Conservation (phyloP, 106 monocot genomes). For the Dendrobium chrysotoxum region DNA sequence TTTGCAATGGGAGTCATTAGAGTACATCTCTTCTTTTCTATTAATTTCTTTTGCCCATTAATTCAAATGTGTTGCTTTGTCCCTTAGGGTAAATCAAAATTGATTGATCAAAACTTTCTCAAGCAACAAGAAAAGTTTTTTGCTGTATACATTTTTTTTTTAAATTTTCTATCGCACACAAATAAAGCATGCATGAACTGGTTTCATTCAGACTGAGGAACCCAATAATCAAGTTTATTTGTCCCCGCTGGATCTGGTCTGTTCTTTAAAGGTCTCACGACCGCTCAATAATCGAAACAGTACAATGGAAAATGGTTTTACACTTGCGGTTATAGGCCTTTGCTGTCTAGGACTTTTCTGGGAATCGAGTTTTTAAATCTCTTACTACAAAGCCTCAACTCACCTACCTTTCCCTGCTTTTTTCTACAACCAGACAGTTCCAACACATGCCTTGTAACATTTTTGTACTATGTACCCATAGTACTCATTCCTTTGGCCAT, state of each 20-base stretch:
- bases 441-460: not conserved
- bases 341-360: too few relatives aligned
- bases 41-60: not conserved
- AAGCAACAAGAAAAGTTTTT: not conserved
- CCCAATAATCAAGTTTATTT: not conserved
- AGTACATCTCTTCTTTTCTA: not conserved
- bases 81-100: not conserved
- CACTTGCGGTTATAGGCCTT: too few relatives aligned
- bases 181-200: not conserved
- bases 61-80: not conserved
- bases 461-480: not conserved
- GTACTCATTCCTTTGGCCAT: not conserved
- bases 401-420: not conserved
- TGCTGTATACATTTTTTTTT: not conserved
- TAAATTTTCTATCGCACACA: not conserved
- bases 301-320: not conserved
- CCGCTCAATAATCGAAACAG: not conserved
- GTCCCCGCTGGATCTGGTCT: not conserved
- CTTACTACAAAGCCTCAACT: too few relatives aligned
- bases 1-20: not conserved
- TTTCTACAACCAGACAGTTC: not conserved
- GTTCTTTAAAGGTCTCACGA: not conserved
- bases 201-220: not conserved
- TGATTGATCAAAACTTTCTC: not conserved
- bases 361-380: too few relatives aligned